Evolutionary conservation across 148 eudicot species (phyloP).

Genomic region (Camellia lanceoleosa): DNA sequence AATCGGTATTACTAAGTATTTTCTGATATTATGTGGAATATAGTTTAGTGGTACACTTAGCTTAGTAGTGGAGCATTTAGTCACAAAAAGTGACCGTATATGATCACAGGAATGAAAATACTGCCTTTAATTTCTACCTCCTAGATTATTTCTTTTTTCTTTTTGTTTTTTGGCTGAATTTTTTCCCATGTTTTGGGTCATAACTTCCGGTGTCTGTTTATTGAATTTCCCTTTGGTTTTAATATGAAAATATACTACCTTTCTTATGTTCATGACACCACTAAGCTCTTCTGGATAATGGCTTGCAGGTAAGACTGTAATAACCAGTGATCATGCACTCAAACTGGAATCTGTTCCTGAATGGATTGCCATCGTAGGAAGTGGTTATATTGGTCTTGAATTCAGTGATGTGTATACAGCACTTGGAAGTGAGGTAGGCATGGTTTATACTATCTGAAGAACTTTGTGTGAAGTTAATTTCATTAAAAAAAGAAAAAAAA

Average conservation of each 20-base stretch:
- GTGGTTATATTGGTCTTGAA: slow-evolving; percentile 99
- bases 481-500: background rate
- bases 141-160: background rate
- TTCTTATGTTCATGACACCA: background rate
- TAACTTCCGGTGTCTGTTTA: background rate
- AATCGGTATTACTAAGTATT: background rate
- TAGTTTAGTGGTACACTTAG: background rate
- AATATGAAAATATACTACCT: slow-evolving; percentile 1
- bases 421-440: slow-evolving; percentile 95
- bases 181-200: background rate
- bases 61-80: background rate
- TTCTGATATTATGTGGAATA: background rate
- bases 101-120: background rate
- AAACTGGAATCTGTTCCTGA: slow-evolving; percentile 94
- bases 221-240: background rate
- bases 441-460: background rate
- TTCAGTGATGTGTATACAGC: slow-evolving; percentile 99
- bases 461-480: slow-evolving; percentile 13
- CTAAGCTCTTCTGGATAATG: slow-evolving; percentile 7
- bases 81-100: background rate
- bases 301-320: slow-evolving; percentile 89
- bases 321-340: slow-evolving; percentile 99
- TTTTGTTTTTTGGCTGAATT: background rate
- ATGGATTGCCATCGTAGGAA: slow-evolving; percentile 98
- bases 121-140: background rate